phyloP scores from a whole-genome alignment of 495 filamentous ascomycete species.

The Aspergillus bertholletiae region DNA sequence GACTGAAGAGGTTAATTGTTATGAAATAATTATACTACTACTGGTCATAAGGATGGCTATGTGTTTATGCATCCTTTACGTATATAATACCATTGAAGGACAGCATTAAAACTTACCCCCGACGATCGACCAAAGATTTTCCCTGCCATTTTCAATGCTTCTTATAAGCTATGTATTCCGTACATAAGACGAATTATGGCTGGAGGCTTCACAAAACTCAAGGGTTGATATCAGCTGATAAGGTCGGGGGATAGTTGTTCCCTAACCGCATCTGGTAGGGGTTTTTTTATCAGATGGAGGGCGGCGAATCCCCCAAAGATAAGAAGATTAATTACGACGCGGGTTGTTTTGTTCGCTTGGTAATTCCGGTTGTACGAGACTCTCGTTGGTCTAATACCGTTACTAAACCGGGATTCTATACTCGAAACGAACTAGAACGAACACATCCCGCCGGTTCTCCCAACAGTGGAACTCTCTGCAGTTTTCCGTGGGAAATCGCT shows the following conservation, averaged over 20 bases:
- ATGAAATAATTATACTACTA: not conserved
- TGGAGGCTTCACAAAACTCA: no score
- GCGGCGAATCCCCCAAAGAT: not conserved
- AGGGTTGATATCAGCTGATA: not conserved
- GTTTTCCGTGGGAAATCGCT: not conserved
- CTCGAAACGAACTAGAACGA: not conserved
- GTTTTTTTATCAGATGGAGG: slow-evolving; percentile 9
- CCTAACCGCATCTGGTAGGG: not conserved
- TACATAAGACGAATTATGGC: no score
- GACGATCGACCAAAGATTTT: slow-evolving; percentile 22
- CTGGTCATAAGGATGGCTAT: not conserved
- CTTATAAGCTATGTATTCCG: no score
- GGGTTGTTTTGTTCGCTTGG: not conserved
- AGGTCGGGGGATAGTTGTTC: not conserved
- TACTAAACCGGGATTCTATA: not conserved
- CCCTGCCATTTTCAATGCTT: slow-evolving; percentile 15
- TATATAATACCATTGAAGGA: not conserved
- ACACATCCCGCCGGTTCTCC: not conserved
- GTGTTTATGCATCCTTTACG: not conserved
- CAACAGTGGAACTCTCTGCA: not conserved
- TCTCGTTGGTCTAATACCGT: not conserved
- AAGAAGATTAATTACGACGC: not conserved
- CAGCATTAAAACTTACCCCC: slow-evolving; percentile 15
- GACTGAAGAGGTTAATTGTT: slow-evolving; percentile 26
- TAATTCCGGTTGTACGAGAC: slow-evolving; percentile 4